A percentile compares a stretch with the other conserved stretches of the same genome.
These are phyloP conservation scores for Phialophora tarda DNA, from an alignment of 2,329 filamentous ascomycete species.

Conservation along the genomic window DNA sequence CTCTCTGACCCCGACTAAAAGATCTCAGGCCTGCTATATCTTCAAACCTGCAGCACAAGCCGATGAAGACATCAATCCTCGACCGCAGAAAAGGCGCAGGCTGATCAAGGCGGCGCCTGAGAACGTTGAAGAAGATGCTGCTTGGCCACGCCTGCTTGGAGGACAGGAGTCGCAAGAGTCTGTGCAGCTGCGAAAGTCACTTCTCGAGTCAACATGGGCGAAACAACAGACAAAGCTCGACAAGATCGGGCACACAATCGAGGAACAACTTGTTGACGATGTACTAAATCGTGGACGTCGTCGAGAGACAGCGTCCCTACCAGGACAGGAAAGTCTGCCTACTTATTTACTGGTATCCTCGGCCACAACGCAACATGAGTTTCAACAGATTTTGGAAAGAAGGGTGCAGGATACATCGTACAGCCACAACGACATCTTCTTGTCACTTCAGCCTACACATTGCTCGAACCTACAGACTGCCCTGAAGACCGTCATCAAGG, in stretches of 20 bases:
- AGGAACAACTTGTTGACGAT: constrained; percentile 48
- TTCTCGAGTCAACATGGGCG: constrained; percentile 50
- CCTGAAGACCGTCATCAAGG: constrained; percentile 54
- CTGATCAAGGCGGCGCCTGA: constrained; percentile 47
- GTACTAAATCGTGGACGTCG: constrained; percentile 38
- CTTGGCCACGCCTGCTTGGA: constrained; percentile 49
- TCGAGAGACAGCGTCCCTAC: background rate
- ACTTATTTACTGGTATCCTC: constrained; percentile 34
- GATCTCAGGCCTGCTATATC: constrained; percentile 37
- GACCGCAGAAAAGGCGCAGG: constrained; percentile 65
- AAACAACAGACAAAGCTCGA: constrained; percentile 49
- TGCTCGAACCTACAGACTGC: constrained; percentile 53
- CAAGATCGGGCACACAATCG: constrained; percentile 48
- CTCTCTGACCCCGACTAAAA: background rate
- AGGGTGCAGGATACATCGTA: background rate
- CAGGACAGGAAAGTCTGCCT: constrained; percentile 17
- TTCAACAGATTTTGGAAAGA: constrained; percentile 23
- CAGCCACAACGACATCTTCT: constrained; percentile 39
- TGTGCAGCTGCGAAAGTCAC: constrained; percentile 45
- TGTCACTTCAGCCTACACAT: constrained; percentile 53
- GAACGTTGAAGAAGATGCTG: constrained; percentile 26
- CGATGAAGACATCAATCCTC: constrained; percentile 41
- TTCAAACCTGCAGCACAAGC: constrained; percentile 30
- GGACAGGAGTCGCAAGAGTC: constrained; percentile 46
- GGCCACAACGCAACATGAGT: constrained; percentile 21